Percentiles rank a stretch among this genome's conserved stretches.
phyloP scores from a whole-genome alignment of 768 basidiomycete genomes.

The Lactarius evosmus region DNA sequence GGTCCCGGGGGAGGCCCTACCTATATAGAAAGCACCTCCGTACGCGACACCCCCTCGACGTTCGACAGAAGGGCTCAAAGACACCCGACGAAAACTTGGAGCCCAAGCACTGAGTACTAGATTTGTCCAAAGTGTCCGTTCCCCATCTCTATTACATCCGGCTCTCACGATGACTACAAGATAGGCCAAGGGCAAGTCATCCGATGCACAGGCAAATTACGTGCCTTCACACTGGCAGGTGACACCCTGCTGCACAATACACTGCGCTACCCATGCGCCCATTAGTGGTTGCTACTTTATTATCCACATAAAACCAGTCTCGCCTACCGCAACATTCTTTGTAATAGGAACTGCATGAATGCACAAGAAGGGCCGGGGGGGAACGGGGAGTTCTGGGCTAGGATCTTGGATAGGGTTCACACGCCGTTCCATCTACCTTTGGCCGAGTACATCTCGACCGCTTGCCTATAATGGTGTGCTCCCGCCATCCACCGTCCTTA shows the following conservation, averaged over 20 bases:
- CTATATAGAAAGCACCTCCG: background rate
- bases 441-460: too few relatives aligned
- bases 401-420: background rate
- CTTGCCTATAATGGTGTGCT: background rate
- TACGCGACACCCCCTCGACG: background rate
- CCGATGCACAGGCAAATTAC: background rate
- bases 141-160: background rate
- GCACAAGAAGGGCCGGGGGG: background rate
- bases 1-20: background rate
- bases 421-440: background rate
- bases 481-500: background rate
- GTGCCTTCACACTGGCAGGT: background rate
- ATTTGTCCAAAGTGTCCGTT: background rate
- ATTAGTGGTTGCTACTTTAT: background rate
- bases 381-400: background rate
- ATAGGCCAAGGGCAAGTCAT: background rate
- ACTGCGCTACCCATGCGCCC: background rate
- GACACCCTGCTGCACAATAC: background rate
- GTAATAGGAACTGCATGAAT: background rate
- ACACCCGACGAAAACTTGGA: background rate
- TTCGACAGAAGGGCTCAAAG: background rate
- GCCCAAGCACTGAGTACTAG: background rate
- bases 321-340: background rate
- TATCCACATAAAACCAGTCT: background rate
- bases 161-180: background rate